Conservation (phyloP, 208 protist genomes). For the Leishmania guyanensis region DNA sequence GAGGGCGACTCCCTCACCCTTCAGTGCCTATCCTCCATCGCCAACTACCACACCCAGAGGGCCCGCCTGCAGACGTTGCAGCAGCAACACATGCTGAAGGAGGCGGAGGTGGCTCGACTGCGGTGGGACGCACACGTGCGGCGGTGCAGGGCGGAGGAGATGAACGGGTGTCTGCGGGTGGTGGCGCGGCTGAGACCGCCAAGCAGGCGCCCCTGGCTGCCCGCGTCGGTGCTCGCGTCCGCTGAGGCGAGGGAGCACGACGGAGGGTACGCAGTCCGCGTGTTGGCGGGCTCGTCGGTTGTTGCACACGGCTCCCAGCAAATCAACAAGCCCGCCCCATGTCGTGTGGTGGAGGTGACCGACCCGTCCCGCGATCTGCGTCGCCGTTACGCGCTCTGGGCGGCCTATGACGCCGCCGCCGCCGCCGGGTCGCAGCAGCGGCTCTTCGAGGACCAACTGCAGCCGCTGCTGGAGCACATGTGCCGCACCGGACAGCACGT, state of each 20-base stretch:
- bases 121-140: conserved; percentile 34
- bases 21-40: conserved; percentile 15
- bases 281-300: not conserved
- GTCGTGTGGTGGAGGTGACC: conserved; percentile 18
- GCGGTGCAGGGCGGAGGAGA: conserved; percentile 28
- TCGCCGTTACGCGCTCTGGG: conserved; percentile 15
- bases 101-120: conserved; percentile 30
- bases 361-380: conserved; percentile 20
- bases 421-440: conserved; percentile 16
- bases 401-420: conserved; percentile 20
- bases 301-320: not conserved
- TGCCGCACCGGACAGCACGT: conserved; percentile 37
- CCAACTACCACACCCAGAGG: conserved; percentile 23
- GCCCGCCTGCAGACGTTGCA: conserved; percentile 29
- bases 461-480: conserved; percentile 43
- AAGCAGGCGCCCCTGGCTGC: conserved; percentile 23
- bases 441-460: conserved; percentile 37
- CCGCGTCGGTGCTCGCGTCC: conserved; percentile 11
- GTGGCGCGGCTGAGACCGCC: conserved; percentile 32
- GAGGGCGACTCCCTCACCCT: conserved; percentile 21
- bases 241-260: conserved; percentile 12
- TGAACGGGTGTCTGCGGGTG: conserved; percentile 26
- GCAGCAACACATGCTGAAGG: conserved; percentile 24
- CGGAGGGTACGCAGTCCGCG: conserved; percentile 23
- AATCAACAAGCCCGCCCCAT: not conserved